Evolutionary conservation across 129 eudicot genomes (phyloP).

Genomic region (Lactuca saligna): DNA sequence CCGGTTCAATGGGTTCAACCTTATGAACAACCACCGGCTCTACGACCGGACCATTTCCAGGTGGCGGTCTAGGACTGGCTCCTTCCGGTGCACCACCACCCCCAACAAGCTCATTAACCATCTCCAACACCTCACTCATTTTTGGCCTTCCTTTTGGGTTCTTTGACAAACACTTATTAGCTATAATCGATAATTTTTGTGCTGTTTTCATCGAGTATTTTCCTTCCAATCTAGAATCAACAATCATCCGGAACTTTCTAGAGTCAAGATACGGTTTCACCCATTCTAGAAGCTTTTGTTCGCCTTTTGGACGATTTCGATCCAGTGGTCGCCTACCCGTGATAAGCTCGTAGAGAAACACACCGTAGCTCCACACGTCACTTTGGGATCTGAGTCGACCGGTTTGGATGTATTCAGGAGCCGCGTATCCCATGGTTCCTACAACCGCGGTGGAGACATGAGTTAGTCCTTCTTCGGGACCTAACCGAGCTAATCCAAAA

Average conservation of each 20-base stretch:
- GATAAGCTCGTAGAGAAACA: constrained; percentile 75
- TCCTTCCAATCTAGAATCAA: constrained; percentile 70
- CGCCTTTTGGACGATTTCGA: constrained; percentile 62
- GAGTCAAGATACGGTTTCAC: constrained; percentile 70
- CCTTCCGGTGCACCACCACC: constrained; percentile 37
- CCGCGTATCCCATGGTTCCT: constrained; percentile 89
- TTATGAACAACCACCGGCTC: constrained; percentile 22
- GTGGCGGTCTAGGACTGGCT: constrained; percentile 41
- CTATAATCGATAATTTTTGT: constrained; percentile 60
- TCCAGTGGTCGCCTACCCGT: constrained; percentile 87
- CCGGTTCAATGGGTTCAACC: constrained; percentile 25
- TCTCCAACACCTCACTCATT: constrained; percentile 80
- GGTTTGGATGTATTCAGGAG: constrained; percentile 82
- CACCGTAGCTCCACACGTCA: constrained; percentile 93
- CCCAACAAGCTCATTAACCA: constrained; percentile 61
- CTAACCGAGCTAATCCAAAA: constrained; percentile 94
- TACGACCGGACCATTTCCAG: constrained; percentile 21
- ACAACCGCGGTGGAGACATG: constrained; percentile 98
- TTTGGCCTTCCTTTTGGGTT: constrained; percentile 68
- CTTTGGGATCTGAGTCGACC: constrained; percentile 78
- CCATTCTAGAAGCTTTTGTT: constrained; percentile 87
- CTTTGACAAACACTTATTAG: constrained; percentile 68
- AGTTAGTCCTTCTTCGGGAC: constrained; percentile 85
- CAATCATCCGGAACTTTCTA: constrained; percentile 55
- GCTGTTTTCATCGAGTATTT: constrained; percentile 55